Evolutionary conservation across 495 filamentous ascomycete genomes (phyloP).

Genomic region (Neurospora tetrasperma): DNA sequence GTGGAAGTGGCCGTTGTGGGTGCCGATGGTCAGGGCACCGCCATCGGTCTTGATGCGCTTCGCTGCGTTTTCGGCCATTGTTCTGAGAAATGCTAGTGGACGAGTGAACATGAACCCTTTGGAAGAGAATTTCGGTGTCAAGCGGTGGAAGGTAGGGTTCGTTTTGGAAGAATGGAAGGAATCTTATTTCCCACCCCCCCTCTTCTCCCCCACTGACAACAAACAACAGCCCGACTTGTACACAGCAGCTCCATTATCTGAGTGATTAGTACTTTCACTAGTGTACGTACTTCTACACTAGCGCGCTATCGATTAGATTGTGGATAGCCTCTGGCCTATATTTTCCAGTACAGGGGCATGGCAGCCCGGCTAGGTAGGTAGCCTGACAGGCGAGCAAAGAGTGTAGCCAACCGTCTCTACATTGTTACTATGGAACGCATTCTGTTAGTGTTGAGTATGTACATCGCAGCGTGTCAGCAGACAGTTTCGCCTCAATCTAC

Average conservation of each 20-base stretch:
- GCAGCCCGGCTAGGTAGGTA: not conserved
- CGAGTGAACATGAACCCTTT: not conserved
- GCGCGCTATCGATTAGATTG: not conserved
- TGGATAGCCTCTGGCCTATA: not conserved
- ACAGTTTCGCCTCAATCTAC: not conserved
- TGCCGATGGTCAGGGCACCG: slow-evolving; percentile 60
- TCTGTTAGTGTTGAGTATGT: not conserved
- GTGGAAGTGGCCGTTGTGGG: slow-evolving; percentile 96
- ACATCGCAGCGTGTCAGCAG: not conserved
- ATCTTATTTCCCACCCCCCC: not conserved
- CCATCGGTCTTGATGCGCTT: slow-evolving; percentile 59
- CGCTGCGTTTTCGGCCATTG: slow-evolving; percentile 55
- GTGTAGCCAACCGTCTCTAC: not conserved
- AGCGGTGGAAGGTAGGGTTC: not conserved
- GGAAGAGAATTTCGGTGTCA: slow-evolving; percentile 12
- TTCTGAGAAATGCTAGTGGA: slow-evolving; percentile 2
- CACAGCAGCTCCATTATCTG: not conserved
- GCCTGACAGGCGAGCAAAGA: not conserved
- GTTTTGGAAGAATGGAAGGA: not conserved
- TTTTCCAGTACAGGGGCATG: not conserved
- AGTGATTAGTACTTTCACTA: not conserved
- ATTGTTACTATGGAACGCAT: not conserved
- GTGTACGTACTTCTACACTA: not conserved
- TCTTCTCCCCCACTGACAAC: not conserved
- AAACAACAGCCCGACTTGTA: not conserved